A percentile compares a stretch with the other conserved stretches of the same genome.
These are phyloP conservation scores for Citrus australasica DNA, from an alignment of 345 rosid genomes.

Conservation along the genomic window DNA sequence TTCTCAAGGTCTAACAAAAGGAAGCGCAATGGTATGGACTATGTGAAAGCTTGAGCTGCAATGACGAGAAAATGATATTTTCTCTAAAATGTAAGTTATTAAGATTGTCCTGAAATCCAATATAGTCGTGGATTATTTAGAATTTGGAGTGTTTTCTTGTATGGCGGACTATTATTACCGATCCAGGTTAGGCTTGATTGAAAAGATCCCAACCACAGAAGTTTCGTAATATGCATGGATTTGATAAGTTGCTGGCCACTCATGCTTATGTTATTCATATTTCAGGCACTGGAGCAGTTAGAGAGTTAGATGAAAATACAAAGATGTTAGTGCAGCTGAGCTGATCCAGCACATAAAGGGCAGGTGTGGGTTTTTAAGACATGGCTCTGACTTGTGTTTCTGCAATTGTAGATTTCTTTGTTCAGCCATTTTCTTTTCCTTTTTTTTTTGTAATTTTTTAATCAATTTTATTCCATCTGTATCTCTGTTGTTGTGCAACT, in stretches of 20 bases:
- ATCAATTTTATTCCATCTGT: conserved; percentile 20
- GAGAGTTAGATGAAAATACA: conserved; percentile 9
- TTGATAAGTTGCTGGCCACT: background rate
- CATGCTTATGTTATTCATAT: conserved; percentile 16
- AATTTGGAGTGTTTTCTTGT: background rate
- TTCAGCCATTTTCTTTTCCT: background rate
- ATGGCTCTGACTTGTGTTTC: conserved; percentile 21
- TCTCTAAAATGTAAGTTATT: conserved; percentile 28
- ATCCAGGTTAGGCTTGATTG: background rate
- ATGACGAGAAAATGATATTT: conserved; percentile 5
- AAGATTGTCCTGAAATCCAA: background rate
- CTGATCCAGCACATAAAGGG: conserved; percentile 2
- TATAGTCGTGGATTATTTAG: background rate
- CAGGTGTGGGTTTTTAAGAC: conserved; percentile 17
- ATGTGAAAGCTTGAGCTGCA: conserved; percentile 44
- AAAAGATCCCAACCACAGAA: background rate
- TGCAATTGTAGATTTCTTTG: conserved; percentile 32
- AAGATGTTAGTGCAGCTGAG: conserved; percentile 3
- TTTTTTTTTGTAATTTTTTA: background rate
- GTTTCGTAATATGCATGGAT: background rate
- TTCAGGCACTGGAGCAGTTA: conserved; percentile 18
- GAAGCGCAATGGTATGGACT: conserved; percentile 70
- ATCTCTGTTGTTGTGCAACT: conserved; percentile 21
- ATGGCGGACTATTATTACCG: background rate
- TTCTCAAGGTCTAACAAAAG: conserved; percentile 90